Evolutionary conservation across 2,329 filamentous ascomycete species (phyloP), one percentile per base, ranked within the genome.

Genomic region (Exserohilum rostratum): DNA sequence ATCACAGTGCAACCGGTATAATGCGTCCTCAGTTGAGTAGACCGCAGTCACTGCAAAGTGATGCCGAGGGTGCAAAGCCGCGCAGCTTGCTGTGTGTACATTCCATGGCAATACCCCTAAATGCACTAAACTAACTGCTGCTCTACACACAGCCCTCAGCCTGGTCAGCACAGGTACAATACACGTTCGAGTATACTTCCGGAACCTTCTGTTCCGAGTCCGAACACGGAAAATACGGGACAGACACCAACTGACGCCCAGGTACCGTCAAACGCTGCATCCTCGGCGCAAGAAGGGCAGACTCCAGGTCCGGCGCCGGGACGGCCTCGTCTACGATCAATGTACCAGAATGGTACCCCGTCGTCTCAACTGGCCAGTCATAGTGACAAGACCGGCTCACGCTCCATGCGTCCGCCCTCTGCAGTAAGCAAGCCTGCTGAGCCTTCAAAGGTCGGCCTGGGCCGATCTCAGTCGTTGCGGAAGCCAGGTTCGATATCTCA

Each of bases 381-480:
- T 12, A 47, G 46, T 20, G 56, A 60, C 9, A 62, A 56, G 22
- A 25, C 55, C 13, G 35, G 46, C 30, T 17, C 46, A 15, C 55
- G 58, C 10, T 55, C 64, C 5, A 62, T 63, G 57, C 66, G 53
- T 7, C 61, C 63, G 30, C 57, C 64, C 29, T 55, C 58, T 44
- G 29, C 62, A 45, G 45, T 53, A 22, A 66, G 43, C 48, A 71
- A 65, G 33, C 53, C 63, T 10, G 50, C 62, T n/a, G 58, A 58
- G 43, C 46, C 61, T 11, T 58, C 52, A 22, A 53, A 60, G 3
- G 42, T 55, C 10, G 64, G 62, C 17, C 22, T 74, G 22, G 57
- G 46, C 25, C 65, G 70, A 37, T 63, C 72, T 13, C 67, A 68
- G 45, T 74, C 72, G 9, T 48, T 74, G 9, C 67, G 71, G n/a